These are phyloP conservation scores for Ustilago sp. DNA, from an alignment of 1,284 basidiomycete genomes.

Conservation along the genomic window DNA sequence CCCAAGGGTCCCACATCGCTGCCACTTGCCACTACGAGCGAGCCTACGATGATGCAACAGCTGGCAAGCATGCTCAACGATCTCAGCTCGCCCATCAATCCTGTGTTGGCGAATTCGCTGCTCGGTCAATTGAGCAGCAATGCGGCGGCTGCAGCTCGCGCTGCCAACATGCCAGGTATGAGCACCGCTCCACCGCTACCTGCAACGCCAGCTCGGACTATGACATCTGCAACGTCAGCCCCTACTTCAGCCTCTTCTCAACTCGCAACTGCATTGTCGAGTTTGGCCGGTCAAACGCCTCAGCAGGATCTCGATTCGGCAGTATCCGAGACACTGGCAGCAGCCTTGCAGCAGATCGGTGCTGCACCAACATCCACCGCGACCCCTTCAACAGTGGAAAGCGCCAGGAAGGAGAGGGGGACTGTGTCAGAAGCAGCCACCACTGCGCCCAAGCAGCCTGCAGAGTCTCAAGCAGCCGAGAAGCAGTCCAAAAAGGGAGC, in stretches of 20 bases:
- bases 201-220: constrained; percentile 17
- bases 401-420: constrained; percentile 8
- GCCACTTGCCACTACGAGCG: constrained; percentile 38
- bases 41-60: constrained; percentile 56
- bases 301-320: constrained; percentile 60
- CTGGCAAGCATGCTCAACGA: constrained; percentile 53
- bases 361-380: constrained; percentile 17
- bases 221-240: constrained; percentile 11
- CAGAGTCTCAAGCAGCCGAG: constrained; percentile 1
- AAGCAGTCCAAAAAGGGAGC: neutral
- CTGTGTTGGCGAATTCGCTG: constrained; percentile 46
- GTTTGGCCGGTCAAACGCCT: constrained; percentile 22
- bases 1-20: constrained; percentile 40
- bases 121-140: constrained; percentile 49
- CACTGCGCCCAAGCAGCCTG: constrained; percentile 12
- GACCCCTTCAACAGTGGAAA: constrained; percentile 2
- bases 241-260: constrained; percentile 25
- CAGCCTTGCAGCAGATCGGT: constrained; percentile 58
- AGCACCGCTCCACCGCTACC: constrained; percentile 21
- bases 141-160: constrained; percentile 41
- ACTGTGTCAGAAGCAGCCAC: constrained; percentile 1
- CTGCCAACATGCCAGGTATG: constrained; percentile 32
- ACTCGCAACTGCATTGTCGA: constrained; percentile 51
- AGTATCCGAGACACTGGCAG: constrained; percentile 58
- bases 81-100: constrained; percentile 47